These are phyloP conservation scores for Clavispora carvajalis DNA, from an alignment of 805 yeast species.

Conservation along the genomic window DNA sequence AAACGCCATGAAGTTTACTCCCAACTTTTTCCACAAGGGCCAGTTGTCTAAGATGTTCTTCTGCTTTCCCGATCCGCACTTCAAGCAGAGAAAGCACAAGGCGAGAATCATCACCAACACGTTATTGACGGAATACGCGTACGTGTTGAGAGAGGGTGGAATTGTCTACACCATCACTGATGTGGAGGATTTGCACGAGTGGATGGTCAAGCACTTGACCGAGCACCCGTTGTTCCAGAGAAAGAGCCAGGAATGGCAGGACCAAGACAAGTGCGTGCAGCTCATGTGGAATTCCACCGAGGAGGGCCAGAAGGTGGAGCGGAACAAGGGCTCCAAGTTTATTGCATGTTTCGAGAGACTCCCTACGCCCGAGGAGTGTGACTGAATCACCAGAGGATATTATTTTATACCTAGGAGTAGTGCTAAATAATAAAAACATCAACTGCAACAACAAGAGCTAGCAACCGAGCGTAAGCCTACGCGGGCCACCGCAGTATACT, in stretches of 20 bases:
- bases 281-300: constrained; percentile 93
- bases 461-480: background rate
- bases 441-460: constrained; percentile 1
- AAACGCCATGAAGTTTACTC: constrained; percentile 95
- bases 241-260: constrained; percentile 73
- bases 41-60: constrained; percentile 90
- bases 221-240: constrained; percentile 90
- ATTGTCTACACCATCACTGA: constrained; percentile 92
- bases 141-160: constrained; percentile 80
- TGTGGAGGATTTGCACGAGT: constrained; percentile 83
- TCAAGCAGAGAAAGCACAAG: constrained; percentile 94
- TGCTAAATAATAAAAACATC: background rate
- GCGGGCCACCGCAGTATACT: background rate
- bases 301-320: constrained; percentile 93
- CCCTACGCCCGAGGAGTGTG: constrained; percentile 44
- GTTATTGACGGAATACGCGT: constrained; percentile 86
- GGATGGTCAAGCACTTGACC: constrained; percentile 94
- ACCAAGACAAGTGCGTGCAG: constrained; percentile 70
- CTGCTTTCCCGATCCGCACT: constrained; percentile 99
- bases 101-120: constrained; percentile 93
- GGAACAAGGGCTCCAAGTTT: constrained; percentile 84
- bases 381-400: background rate
- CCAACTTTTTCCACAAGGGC: constrained; percentile 81
- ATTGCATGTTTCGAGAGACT: constrained; percentile 82
- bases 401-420: background rate